These are phyloP conservation scores for Trichoderma endophyticum DNA, from an alignment of 2,329 filamentous ascomycete species.

Conservation along the genomic window DNA sequence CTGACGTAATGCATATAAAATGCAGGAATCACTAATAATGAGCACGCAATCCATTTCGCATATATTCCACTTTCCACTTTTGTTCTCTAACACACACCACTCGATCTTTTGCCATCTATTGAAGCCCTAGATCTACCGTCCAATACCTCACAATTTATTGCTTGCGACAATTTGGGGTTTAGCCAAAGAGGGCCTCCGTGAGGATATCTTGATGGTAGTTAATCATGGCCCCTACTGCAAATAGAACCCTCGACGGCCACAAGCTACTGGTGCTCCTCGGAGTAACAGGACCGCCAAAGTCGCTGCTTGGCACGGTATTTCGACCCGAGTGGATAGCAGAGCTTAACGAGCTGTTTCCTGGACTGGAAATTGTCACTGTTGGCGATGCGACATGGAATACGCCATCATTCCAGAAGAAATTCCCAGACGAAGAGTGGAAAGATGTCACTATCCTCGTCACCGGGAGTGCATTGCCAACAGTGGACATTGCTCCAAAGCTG, in stretches of 20 bases:
- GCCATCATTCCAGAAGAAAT: slow-evolving; percentile 15
- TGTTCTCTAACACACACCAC: too few relatives aligned
- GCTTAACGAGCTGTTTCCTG: slow-evolving; percentile 42
- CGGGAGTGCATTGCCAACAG: slow-evolving; percentile 40
- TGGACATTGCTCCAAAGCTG: slow-evolving; percentile 44
- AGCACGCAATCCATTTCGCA: too few relatives aligned
- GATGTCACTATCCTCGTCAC: slow-evolving; percentile 49
- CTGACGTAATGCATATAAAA: too few relatives aligned
- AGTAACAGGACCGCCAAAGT: slow-evolving; percentile 22
- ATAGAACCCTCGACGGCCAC: slow-evolving; percentile 43
- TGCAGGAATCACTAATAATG: too few relatives aligned
- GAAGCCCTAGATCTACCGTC: too few relatives aligned
- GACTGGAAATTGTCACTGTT: slow-evolving; percentile 38
- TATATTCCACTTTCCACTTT: too few relatives aligned
- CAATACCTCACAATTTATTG: too few relatives aligned
- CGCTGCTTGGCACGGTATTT: neutral
- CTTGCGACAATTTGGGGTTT: too few relatives aligned
- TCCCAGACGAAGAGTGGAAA: slow-evolving; percentile 42
- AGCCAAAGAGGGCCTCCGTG: too few relatives aligned
- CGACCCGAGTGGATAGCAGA: slow-evolving; percentile 32
- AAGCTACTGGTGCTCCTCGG: slow-evolving; percentile 42
- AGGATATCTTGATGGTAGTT: neutral
- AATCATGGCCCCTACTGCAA: neutral
- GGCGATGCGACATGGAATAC: slow-evolving; percentile 30
- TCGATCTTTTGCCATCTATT: too few relatives aligned